Evolutionary conservation across 2,329 filamentous ascomycete species (phyloP).

Genomic region (Daldinia eschscholtzii): DNA sequence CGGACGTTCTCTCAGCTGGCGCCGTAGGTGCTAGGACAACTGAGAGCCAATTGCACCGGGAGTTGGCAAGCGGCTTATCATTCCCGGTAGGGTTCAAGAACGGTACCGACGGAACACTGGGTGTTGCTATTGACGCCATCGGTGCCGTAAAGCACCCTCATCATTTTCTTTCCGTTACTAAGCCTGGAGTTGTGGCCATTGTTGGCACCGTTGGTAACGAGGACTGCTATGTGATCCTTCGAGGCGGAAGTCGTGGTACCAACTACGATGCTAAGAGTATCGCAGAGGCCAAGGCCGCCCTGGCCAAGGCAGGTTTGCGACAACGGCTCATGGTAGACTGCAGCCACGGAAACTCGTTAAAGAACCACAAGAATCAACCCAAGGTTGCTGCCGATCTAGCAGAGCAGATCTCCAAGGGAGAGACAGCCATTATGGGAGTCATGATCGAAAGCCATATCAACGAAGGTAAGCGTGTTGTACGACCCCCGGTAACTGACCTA

Average conservation of each 20-base stretch:
- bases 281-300: slow-evolving; percentile 81
- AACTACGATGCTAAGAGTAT: slow-evolving; percentile 93
- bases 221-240: slow-evolving; percentile 95
- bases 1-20: slow-evolving; percentile 90
- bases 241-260: slow-evolving; percentile 91
- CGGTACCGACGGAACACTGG: slow-evolving; percentile 90
- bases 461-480: slow-evolving; percentile 72
- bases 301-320: slow-evolving; percentile 79
- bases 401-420: slow-evolving; percentile 86
- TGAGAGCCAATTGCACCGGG: slow-evolving; percentile 94
- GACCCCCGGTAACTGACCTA: background rate
- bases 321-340: slow-evolving; percentile 96
- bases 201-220: slow-evolving; percentile 95
- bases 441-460: slow-evolving; percentile 99
- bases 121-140: slow-evolving; percentile 94
- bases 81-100: slow-evolving; percentile 99
- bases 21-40: slow-evolving; percentile 97
- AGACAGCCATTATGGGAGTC: slow-evolving; percentile 91
- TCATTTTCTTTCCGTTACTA: slow-evolving; percentile 97
- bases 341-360: slow-evolving; percentile 94
- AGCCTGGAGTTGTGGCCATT: slow-evolving; percentile 94
- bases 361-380: slow-evolving; percentile 97
- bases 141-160: slow-evolving; percentile 92
- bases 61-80: slow-evolving; percentile 91
- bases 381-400: slow-evolving; percentile 87